phyloP scores from a whole-genome alignment of 495 filamentous ascomycete species.

The Penicillium paxilli region DNA sequence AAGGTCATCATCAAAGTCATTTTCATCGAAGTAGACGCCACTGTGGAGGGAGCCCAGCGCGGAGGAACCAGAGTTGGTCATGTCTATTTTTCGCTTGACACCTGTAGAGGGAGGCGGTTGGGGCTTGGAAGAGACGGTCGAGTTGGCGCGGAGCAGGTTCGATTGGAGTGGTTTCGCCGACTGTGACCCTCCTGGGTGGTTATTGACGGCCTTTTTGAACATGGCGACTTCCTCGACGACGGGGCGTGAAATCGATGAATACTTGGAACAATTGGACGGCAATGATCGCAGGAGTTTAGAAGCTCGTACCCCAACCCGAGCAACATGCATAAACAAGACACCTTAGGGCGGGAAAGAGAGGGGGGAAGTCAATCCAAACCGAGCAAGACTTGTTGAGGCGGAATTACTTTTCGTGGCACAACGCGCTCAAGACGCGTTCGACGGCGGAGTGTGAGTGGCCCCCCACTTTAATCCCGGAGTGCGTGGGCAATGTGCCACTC shows the following conservation, averaged over 20 bases:
- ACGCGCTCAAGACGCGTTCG: slow-evolving; percentile 5
- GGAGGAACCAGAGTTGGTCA: slow-evolving; percentile 31
- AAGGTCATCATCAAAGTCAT: slow-evolving; percentile 56
- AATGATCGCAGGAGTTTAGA: slow-evolving; percentile 20
- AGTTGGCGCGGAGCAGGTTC: slow-evolving; percentile 28
- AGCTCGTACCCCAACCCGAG: slow-evolving; percentile 12
- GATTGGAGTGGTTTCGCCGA: slow-evolving; percentile 39
- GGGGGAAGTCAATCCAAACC: neutral
- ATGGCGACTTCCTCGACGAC: slow-evolving; percentile 26
- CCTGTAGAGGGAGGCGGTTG: slow-evolving; percentile 29
- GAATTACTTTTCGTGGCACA: slow-evolving; percentile 2
- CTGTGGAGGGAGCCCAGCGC: slow-evolving; percentile 43
- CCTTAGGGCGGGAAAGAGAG: neutral
- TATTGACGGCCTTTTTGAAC: slow-evolving; percentile 47
- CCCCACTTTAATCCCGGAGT: neutral
- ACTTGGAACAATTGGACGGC: slow-evolving; percentile 25
- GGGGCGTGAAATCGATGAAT: slow-evolving; percentile 26
- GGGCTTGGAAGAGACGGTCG: slow-evolving; percentile 17
- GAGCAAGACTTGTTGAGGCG: neutral
- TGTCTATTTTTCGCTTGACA: slow-evolving; percentile 47
- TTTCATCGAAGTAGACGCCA: slow-evolving; percentile 53
- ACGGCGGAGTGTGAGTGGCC: neutral
- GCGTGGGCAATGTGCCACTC: too few species aligned
- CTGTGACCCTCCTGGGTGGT: slow-evolving; percentile 33
- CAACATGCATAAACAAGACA: slow-evolving; percentile 36